phyloP scores from a whole-genome alignment of 768 basidiomycete genomes.

The Agrocybe pediades region DNA sequence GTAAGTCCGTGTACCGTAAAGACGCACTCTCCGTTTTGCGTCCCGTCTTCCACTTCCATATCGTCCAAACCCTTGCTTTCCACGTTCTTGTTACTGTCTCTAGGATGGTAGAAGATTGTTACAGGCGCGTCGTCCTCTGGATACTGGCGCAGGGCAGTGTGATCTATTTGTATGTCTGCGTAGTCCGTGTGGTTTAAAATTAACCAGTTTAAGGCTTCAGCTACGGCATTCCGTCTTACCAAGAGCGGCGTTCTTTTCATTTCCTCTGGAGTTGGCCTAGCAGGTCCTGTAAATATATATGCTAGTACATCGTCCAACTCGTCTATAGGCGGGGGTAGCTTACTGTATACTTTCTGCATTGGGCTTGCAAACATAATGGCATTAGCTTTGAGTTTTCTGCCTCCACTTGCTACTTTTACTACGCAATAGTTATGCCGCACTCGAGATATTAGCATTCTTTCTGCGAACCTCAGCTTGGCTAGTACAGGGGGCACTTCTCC shows the following conservation, averaged over 20 bases:
- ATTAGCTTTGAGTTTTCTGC: neutral
- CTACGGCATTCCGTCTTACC: neutral
- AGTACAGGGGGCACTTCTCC: neutral
- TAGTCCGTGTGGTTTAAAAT: constrained; percentile 3
- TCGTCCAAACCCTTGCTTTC: neutral
- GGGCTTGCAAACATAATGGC: neutral
- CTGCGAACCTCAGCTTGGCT: neutral
- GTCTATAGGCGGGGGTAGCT: neutral
- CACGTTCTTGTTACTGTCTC: neutral
- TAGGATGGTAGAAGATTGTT: neutral
- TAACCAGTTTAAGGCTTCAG: constrained; percentile 1
- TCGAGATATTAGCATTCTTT: neutral
- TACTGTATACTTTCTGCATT: neutral
- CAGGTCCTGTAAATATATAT: neutral
- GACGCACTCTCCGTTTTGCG: neutral
- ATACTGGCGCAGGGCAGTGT: neutral
- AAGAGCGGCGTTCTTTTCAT: neutral
- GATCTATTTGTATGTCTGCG: neutral
- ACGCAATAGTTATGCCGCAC: neutral
- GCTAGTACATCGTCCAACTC: neutral
- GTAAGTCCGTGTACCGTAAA: neutral
- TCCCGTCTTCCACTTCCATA: neutral
- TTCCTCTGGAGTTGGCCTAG: neutral
- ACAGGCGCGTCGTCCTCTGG: neutral
- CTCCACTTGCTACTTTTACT: neutral